Conservation (phyloP, 225 moss, liverwort and hornwort species). For the Polytrichum commune region DNA sequence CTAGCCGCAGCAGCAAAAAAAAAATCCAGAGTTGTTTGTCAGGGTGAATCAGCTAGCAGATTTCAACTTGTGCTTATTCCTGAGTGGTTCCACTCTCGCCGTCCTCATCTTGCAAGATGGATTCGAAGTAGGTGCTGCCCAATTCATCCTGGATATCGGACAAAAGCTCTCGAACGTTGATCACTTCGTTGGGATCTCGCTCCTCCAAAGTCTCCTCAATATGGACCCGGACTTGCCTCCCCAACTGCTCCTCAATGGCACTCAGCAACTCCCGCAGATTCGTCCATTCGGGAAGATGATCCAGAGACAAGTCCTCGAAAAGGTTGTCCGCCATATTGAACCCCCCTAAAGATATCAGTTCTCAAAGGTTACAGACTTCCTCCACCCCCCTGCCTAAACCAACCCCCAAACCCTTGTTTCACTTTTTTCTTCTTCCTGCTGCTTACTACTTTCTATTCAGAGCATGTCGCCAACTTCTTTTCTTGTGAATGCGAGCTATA, state of each 20-base stretch:
- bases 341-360: not conserved
- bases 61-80: constrained; percentile 16
- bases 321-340: constrained; percentile 18
- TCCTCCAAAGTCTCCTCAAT: constrained; percentile 30
- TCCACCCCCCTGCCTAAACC: not conserved
- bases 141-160: constrained; percentile 38
- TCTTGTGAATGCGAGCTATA: not conserved
- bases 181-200: constrained; percentile 27
- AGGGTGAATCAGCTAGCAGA: not conserved
- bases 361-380: not conserved
- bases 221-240: constrained; percentile 24
- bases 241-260: constrained; percentile 35
- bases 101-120: constrained; percentile 34
- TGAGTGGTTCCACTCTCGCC: constrained; percentile 18
- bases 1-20: too few species aligned
- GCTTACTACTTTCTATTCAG: not conserved
- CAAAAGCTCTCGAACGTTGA: constrained; percentile 31
- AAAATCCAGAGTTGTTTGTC: too few species aligned
- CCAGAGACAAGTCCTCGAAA: constrained; percentile 18
- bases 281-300: constrained; percentile 26
- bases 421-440: not conserved
- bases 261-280: constrained; percentile 21
- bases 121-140: constrained; percentile 33
- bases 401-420: not conserved
- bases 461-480: not conserved